Conservation (phyloP, 2,329 filamentous ascomycete genomes). For the Diaporthe eres region DNA sequence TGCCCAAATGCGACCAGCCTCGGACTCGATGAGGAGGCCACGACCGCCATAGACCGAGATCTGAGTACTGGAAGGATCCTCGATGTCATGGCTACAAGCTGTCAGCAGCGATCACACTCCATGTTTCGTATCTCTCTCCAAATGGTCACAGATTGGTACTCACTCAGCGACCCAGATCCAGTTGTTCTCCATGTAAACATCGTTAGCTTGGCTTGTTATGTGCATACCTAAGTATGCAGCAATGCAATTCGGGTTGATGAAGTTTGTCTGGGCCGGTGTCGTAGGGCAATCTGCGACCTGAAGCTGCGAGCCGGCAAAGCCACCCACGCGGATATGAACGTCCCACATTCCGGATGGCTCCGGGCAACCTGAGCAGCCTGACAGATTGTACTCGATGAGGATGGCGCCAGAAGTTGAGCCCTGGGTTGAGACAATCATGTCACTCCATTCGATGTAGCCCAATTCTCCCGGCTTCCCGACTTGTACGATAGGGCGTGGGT, state of each 20-base stretch:
- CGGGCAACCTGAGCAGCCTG: conserved; percentile 41
- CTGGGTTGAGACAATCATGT: conserved; percentile 79
- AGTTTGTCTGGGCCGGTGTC: conserved; percentile 49
- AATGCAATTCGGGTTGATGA: conserved; percentile 52
- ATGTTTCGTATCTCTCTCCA: neutral
- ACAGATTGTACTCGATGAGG: conserved; percentile 81
- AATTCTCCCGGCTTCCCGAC: conserved; percentile 71
- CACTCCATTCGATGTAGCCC: conserved; percentile 78
- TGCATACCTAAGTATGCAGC: conserved; percentile 58
- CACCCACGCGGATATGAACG: conserved; percentile 81
- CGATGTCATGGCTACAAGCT: conserved; percentile 61
- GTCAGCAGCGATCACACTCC: conserved; percentile 2
- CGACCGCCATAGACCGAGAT: conserved; percentile 66
- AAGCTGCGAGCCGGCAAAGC: conserved; percentile 77
- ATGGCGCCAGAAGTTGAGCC: conserved; percentile 78
- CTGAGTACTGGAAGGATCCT: conserved; percentile 57
- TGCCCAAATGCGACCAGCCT: conserved; percentile 67
- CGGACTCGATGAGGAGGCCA: conserved; percentile 63
- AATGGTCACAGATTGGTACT: neutral
- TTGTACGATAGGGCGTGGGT: conserved; percentile 75
- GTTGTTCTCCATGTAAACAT: conserved; percentile 63
- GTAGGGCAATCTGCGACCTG: conserved; percentile 78
- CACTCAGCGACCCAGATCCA: conserved; percentile 63
- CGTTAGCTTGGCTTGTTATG: conserved; percentile 54
- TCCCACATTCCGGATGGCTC: conserved; percentile 77